A percentile compares a stretch with the other conserved stretches of the same genome.
Evolutionary conservation across 2,329 filamentous ascomycete genomes (phyloP).

Genomic region (Colletotrichum spaethianum): DNA sequence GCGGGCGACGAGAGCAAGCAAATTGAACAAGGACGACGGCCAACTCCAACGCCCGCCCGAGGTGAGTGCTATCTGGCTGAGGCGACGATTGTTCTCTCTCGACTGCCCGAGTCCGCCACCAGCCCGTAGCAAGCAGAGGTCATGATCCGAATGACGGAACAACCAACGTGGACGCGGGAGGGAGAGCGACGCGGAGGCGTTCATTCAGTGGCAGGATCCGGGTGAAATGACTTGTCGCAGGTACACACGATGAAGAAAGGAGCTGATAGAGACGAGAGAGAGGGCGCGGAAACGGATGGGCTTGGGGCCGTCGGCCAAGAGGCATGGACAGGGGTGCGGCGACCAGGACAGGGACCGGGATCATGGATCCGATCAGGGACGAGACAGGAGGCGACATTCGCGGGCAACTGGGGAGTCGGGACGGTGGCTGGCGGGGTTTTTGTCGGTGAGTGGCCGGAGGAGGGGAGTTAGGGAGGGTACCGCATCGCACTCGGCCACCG

Average conservation of each 20-base stretch:
- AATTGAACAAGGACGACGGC: background rate
- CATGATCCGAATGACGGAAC: background rate
- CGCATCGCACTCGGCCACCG: conserved; percentile 12
- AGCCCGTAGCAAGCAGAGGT: background rate
- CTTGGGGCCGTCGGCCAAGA: conserved; percentile 22
- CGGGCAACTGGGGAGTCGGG: conserved; percentile 11
- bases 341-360: conserved; percentile 34
- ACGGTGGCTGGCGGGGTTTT: conserved; percentile 1
- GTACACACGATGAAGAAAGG: conserved; percentile 2
- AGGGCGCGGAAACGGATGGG: conserved; percentile 37
- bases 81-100: background rate
- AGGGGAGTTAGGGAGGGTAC: background rate
- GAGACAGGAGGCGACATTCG: conserved; percentile 34
- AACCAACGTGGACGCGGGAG: background rate
- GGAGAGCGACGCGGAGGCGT: background rate
- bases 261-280: background rate
- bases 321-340: conserved; percentile 14
- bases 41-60: background rate
- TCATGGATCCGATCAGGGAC: conserved; percentile 32
- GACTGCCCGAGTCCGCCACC: background rate
- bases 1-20: background rate
- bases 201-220: conserved; percentile 15
- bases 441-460: background rate
- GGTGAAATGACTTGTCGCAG: conserved; percentile 1
- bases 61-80: background rate